Percentiles rank a stretch among this genome's conserved stretches.
These are phyloP conservation scores for Astragalus membranaceus DNA, from an alignment of 306 rosid genomes.

Conservation along the genomic window DNA sequence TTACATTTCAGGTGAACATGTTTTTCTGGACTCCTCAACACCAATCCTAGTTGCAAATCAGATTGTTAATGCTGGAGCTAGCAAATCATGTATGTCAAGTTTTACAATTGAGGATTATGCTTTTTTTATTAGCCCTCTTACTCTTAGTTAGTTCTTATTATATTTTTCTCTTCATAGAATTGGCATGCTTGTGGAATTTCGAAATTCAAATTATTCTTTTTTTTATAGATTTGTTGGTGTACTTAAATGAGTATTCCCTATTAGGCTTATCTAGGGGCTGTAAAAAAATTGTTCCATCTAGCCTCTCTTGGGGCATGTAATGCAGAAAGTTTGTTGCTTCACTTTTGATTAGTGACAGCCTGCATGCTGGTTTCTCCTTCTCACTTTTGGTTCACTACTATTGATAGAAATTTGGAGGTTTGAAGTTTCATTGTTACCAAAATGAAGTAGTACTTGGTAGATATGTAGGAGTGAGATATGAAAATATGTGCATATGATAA, in stretches of 20 bases:
- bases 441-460: background rate
- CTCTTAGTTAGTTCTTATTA: background rate
- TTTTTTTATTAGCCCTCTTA: background rate
- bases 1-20: slow-evolving; percentile 56
- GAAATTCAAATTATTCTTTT: background rate
- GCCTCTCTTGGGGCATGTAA: no score
- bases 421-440: background rate
- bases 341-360: no score
- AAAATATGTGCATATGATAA: background rate
- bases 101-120: background rate
- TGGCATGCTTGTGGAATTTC: background rate
- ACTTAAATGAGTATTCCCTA: no score
- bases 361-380: no score
- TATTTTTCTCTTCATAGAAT: background rate
- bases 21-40: slow-evolving; percentile 56
- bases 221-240: background rate
- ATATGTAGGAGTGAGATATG: background rate
- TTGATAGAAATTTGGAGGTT: no score
- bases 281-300: no score
- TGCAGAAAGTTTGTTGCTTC: no score
- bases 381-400: no score
- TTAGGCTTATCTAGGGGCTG: no score
- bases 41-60: slow-evolving; percentile 62
- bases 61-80: slow-evolving; percentile 54
- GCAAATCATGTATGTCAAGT: slow-evolving; percentile 66